These are phyloP conservation scores for Hanseniaspora nectarophila DNA, from an alignment of 805 yeast genomes.

Conservation along the genomic window DNA sequence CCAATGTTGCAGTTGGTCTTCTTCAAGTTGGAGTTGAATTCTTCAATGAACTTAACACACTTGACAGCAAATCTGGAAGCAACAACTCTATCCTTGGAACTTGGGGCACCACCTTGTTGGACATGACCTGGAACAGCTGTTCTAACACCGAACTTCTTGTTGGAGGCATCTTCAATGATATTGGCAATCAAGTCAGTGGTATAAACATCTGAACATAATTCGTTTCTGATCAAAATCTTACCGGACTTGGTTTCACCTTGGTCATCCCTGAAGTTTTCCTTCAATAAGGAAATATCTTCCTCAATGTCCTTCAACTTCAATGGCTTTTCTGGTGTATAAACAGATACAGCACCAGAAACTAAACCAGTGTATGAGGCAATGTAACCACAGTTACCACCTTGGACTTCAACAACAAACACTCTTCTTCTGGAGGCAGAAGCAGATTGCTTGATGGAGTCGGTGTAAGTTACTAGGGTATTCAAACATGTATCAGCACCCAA, in stretches of 20 bases:
- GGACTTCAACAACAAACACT: constrained; percentile 70
- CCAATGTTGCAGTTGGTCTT: constrained; percentile 21
- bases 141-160: constrained; percentile 59
- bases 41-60: constrained; percentile 80
- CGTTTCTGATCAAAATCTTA: constrained; percentile 71
- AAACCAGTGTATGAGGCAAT: constrained; percentile 59
- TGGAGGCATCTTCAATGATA: constrained; percentile 46
- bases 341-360: constrained; percentile 67
- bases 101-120: constrained; percentile 72
- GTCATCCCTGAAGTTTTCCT: constrained; percentile 57
- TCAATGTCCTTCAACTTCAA: constrained; percentile 56
- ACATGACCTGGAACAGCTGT: constrained; percentile 81
- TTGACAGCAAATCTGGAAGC: constrained; percentile 73
- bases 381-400: constrained; percentile 77
- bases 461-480: constrained; percentile 56
- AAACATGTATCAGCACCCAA: constrained; percentile 66
- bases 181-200: constrained; percentile 62
- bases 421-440: constrained; percentile 70
- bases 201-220: constrained; percentile 61
- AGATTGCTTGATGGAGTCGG: constrained; percentile 68
- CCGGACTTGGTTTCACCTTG: constrained; percentile 75
- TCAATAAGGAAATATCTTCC: constrained; percentile 61
- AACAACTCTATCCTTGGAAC: constrained; percentile 64
- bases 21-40: constrained; percentile 34
- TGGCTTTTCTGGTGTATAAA: constrained; percentile 81